Evolutionary conservation across 2,329 filamentous ascomycete species (phyloP).

Genomic region (Xylaria sp.): DNA sequence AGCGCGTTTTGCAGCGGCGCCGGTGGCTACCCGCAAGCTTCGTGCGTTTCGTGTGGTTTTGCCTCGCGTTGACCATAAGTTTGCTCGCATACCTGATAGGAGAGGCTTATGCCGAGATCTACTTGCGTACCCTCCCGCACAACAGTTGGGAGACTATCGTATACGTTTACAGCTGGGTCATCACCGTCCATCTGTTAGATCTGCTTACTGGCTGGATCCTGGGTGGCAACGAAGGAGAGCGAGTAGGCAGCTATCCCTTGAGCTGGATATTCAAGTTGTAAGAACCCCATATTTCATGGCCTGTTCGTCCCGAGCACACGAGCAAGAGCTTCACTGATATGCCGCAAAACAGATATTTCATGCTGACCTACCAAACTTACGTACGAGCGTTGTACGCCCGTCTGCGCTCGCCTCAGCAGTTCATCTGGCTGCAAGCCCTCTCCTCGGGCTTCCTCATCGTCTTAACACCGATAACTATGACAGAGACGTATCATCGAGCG

Average conservation of each 20-base stretch:
- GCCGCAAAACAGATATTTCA: constrained; percentile 31
- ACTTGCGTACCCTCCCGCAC: constrained; percentile 69
- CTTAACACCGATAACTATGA: constrained; percentile 69
- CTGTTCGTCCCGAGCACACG: not conserved
- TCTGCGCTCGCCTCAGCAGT: constrained; percentile 68
- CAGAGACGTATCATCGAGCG: constrained; percentile 60
- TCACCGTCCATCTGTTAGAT: constrained; percentile 69
- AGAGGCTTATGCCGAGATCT: constrained; percentile 72
- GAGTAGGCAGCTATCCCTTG: constrained; percentile 72
- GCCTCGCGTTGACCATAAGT: constrained; percentile 65
- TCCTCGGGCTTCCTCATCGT: constrained; percentile 68
- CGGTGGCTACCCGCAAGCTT: constrained; percentile 70
- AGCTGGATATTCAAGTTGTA: constrained; percentile 75
- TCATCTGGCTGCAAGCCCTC: constrained; percentile 68
- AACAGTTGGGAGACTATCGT: constrained; percentile 69
- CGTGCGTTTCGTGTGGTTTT: constrained; percentile 73
- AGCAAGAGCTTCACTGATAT: constrained; percentile 20
- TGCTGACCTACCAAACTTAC: constrained; percentile 74
- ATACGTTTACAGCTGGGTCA: constrained; percentile 74
- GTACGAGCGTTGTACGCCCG: constrained; percentile 72
- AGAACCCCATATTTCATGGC: constrained; percentile 34
- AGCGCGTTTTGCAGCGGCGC: constrained; percentile 51
- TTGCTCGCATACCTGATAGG: constrained; percentile 71
- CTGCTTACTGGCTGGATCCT: constrained; percentile 70
- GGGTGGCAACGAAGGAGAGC: constrained; percentile 68